A percentile compares a stretch with the other conserved stretches of the same genome.
These are phyloP conservation scores for Guyanaporus albipodus DNA, from an alignment of 768 basidiomycete species.

Conservation along the genomic window DNA sequence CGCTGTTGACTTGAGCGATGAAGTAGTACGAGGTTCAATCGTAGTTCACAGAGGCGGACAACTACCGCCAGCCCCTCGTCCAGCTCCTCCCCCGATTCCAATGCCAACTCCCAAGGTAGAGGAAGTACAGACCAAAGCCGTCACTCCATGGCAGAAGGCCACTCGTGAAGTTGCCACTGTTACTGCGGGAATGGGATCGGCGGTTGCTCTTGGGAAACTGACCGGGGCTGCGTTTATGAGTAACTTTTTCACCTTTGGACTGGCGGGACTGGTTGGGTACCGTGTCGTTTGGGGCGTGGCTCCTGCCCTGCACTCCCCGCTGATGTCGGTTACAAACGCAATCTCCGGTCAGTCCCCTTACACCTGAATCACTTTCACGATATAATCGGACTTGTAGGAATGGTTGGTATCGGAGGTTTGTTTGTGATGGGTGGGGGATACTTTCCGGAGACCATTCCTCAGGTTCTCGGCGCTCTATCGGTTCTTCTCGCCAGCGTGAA, in stretches of 20 bases:
- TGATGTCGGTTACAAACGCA: constrained; percentile 90
- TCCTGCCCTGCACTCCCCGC: constrained; percentile 82
- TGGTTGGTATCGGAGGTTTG: constrained; percentile 82
- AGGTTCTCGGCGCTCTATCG: constrained; percentile 72
- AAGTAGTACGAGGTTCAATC: constrained; percentile 79
- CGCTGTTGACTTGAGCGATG: constrained; percentile 69
- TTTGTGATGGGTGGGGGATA: constrained; percentile 91
- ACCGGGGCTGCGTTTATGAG: constrained; percentile 84
- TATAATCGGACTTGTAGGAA: constrained; percentile 34
- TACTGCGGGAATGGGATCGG: constrained; percentile 72
- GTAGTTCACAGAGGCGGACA: constrained; percentile 65
- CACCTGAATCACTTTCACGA: constrained; percentile 6
- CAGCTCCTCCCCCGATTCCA: constrained; percentile 58
- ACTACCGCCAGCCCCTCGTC: constrained; percentile 64
- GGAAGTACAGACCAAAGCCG: constrained; percentile 44
- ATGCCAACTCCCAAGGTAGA: constrained; percentile 48
- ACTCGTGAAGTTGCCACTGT: constrained; percentile 69
- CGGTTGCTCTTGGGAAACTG: constrained; percentile 69
- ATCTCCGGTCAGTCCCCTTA: constrained; percentile 59
- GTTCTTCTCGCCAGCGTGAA: constrained; percentile 88
- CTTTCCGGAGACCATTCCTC: constrained; percentile 76
- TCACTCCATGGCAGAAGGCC: constrained; percentile 86
- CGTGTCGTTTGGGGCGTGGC: constrained; percentile 89
- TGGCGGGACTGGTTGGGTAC: constrained; percentile 83
- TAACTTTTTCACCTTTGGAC: constrained; percentile 84